Percentiles rank a stretch among this genome's conserved stretches.
Evolutionary conservation across 768 basidiomycete species (phyloP).

Genomic region (Psilocybe sp.): DNA sequence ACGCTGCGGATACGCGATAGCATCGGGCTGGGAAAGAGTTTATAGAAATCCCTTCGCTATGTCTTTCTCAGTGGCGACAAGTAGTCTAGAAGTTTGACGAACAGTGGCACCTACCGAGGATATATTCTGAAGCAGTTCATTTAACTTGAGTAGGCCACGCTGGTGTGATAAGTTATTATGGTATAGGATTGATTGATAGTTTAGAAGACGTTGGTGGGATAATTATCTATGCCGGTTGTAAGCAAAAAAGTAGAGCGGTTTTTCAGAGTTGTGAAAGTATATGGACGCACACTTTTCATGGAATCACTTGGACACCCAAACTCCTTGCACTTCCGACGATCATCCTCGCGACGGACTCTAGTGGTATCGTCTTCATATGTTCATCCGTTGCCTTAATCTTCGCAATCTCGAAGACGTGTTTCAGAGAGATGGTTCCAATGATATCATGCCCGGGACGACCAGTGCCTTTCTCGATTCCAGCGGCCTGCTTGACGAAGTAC

Average conservation of each 20-base stretch:
- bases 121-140: background rate
- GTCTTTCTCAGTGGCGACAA: slow-evolving; percentile 17
- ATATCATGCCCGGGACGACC: slow-evolving; percentile 77
- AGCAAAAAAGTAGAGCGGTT: slow-evolving; percentile 5
- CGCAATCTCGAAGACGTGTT: slow-evolving; percentile 98
- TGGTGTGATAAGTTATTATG: slow-evolving; percentile 9
- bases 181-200: slow-evolving; percentile 9
- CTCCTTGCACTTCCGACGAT: slow-evolving; percentile 87
- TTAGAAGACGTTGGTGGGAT: slow-evolving; percentile 5
- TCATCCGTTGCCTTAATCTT: slow-evolving; percentile 94
- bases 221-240: slow-evolving; percentile 9
- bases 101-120: too few species aligned
- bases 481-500: slow-evolving; percentile 88
- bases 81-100: slow-evolving; percentile 32
- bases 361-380: slow-evolving; percentile 79
- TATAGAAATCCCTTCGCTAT: too few species aligned
- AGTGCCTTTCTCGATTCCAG: slow-evolving; percentile 88
- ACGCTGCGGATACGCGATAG: slow-evolving; percentile 13
- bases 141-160: background rate
- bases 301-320: slow-evolving; percentile 86
- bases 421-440: slow-evolving; percentile 82
- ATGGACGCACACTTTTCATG: slow-evolving; percentile 43
- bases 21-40: slow-evolving; percentile 5
- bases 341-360: slow-evolving; percentile 87
- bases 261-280: slow-evolving; percentile 8